Conservation (phyloP, 169 alveolate genomes). For the Plasmodium knowlesi region DNA sequence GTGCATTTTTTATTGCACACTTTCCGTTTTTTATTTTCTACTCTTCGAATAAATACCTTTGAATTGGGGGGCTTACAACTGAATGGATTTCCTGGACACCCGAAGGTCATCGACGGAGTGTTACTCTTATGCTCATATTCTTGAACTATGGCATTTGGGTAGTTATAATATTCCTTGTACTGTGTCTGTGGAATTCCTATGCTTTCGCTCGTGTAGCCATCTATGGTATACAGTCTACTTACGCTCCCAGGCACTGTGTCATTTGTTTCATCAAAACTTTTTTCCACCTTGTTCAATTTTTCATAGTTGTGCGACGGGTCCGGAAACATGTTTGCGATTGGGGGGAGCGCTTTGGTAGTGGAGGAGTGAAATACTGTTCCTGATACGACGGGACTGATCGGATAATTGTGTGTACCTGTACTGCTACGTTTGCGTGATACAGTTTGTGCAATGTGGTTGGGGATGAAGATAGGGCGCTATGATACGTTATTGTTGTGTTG, state of each 20-base stretch:
- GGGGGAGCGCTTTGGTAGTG: neutral
- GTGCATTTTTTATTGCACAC: slow-evolving; percentile 17
- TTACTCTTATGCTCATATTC: slow-evolving; percentile 20
- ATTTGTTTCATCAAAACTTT: slow-evolving; percentile 36
- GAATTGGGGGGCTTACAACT: slow-evolving; percentile 29
- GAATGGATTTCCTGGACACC: slow-evolving; percentile 32
- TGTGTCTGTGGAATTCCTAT: slow-evolving; percentile 24
- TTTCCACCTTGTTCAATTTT: slow-evolving; percentile 26
- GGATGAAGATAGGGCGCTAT: neutral
- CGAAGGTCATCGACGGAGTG: slow-evolving; percentile 5
- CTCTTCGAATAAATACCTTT: slow-evolving; percentile 66
- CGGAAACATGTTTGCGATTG: neutral
- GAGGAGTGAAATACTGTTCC: neutral
- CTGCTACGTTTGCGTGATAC: neutral
- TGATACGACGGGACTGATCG: neutral
- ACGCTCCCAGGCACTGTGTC: slow-evolving; percentile 33
- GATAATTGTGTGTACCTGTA: neutral
- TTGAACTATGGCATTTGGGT: slow-evolving; percentile 27
- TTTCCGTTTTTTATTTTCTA: slow-evolving; percentile 42
- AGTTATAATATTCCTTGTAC: slow-evolving; percentile 30
- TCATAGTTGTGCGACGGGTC: neutral
- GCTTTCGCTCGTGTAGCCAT: slow-evolving; percentile 20
- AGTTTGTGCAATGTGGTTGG: neutral
- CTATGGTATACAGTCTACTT: slow-evolving; percentile 1
- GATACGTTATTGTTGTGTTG: neutral